These are phyloP conservation scores for Calonectria crousiana DNA, from an alignment of 2,329 filamentous ascomycete genomes.

Conservation along the genomic window DNA sequence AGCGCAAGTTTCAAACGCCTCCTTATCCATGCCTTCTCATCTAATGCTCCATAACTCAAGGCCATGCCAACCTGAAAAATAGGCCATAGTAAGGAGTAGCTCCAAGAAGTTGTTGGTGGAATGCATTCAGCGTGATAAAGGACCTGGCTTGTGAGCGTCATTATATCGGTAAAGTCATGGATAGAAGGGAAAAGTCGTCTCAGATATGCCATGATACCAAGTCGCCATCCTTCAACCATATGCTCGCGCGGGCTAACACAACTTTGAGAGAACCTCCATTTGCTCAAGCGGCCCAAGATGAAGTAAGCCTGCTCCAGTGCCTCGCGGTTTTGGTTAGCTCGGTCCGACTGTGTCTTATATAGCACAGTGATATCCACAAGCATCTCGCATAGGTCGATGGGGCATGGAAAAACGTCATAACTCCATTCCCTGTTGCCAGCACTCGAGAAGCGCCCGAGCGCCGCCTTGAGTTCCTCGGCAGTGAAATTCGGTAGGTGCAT, in stretches of 20 bases:
- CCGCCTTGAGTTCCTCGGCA: neutral
- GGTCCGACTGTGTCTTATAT: neutral
- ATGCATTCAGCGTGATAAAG: neutral
- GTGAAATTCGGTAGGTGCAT: neutral
- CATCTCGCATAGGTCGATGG: neutral
- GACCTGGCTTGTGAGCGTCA: neutral
- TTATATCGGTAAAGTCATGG: neutral
- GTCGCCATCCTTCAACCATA: neutral
- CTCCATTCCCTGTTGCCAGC: neutral
- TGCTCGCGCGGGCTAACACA: neutral
- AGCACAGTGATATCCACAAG: neutral
- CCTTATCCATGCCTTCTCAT: neutral
- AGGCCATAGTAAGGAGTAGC: neutral
- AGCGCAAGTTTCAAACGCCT: neutral
- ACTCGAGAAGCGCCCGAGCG: neutral
- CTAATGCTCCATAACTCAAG: neutral
- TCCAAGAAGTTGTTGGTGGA: neutral
- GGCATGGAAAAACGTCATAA: neutral
- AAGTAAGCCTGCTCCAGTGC: neutral
- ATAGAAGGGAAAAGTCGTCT: neutral
- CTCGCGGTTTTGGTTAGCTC: neutral
- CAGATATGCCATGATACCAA: neutral
- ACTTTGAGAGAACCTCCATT: neutral
- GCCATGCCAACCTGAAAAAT: neutral
- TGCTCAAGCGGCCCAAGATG: neutral